Evolutionary conservation across 805 yeast genomes (phyloP), one percentile per base, ranked within the genome.

Genomic region (Candida awuae): DNA sequence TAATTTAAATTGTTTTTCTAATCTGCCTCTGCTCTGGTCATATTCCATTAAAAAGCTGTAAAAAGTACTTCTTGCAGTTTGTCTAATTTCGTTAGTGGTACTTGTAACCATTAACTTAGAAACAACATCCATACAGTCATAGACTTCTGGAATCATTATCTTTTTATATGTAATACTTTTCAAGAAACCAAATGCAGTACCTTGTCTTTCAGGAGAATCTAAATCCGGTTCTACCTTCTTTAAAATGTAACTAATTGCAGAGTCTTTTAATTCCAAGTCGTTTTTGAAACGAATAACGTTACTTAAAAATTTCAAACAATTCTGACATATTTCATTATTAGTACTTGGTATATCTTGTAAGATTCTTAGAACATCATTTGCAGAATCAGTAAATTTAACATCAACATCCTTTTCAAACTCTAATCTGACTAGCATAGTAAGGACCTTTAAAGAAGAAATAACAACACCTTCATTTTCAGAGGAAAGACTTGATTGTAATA

Each of bases 11-110:
- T 85, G 94, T 50, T 80, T 84, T 46, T 84, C 92, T 34, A 92
- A 58, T 47, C 85, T 73, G 4, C 90, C 87, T 50, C 79, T 71
- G 23, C 97, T 87, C 63, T 90, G 97, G 51, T 95, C 97, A 54
- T 84, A 92, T 51, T 87, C 95, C 82, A 86, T 82, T 53, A 92
- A 62, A 51, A 92, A 92, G 51, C 80, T 87, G 57, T 77, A 82
- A 55, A 77, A 92, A 2, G 83, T 77, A 47, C 84, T 74, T 59
- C 97, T 73, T 8, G 97, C 77, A 59, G 83, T 78, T 50, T 82
- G 88, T 42, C 97, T 71, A 38, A 86, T 84, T 52, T 80, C 86
- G 36, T 74, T 74, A 3, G 90, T 70, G 42, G 86, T 95, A 59
- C 84, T 85, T 1, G 95, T 88, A 20, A 92, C 80, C 95, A 92